These are phyloP conservation scores for Lecanosticta acicola DNA, from an alignment of 2,329 filamentous ascomycete species.

Conservation along the genomic window DNA sequence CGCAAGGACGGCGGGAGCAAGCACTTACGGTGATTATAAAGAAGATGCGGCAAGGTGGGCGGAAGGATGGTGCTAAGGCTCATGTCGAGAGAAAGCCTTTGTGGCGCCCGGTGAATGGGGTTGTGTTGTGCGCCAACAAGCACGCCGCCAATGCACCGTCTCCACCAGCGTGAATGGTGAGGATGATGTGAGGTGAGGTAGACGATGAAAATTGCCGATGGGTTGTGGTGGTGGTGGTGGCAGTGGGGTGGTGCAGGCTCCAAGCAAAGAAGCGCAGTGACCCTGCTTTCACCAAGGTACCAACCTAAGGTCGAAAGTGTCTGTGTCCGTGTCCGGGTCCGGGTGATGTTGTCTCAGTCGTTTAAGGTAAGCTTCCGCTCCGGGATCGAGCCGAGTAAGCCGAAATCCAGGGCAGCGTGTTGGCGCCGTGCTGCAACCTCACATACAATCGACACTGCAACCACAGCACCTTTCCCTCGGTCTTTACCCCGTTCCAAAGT, in stretches of 20 bases:
- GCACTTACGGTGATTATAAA: no score
- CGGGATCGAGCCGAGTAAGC: neutral
- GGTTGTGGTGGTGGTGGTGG: neutral
- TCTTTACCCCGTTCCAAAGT: neutral
- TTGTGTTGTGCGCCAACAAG: neutral
- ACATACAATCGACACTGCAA: no score
- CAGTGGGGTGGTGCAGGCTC: neutral
- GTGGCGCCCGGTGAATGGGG: neutral
- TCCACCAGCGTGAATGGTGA: neutral
- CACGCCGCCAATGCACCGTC: neutral
- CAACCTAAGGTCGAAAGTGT: no score
- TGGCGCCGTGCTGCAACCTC: no score
- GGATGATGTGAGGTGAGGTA: neutral
- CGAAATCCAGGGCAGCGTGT: neutral
- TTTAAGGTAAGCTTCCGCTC: neutral
- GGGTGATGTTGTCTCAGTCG: neutral
- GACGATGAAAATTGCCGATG: neutral
- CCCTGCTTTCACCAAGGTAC: no score
- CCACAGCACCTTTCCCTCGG: neutral
- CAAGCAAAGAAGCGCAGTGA: neutral
- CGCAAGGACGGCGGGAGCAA: no score
- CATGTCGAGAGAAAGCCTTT: neutral
- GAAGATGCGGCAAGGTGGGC: neutral
- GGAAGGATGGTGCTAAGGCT: neutral
- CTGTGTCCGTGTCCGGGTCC: neutral